A percentile compares a stretch with the other conserved stretches of the same genome.
Evolutionary conservation across 2,329 filamentous ascomycete species (phyloP).

Genomic region (Epichloe uncinata): DNA sequence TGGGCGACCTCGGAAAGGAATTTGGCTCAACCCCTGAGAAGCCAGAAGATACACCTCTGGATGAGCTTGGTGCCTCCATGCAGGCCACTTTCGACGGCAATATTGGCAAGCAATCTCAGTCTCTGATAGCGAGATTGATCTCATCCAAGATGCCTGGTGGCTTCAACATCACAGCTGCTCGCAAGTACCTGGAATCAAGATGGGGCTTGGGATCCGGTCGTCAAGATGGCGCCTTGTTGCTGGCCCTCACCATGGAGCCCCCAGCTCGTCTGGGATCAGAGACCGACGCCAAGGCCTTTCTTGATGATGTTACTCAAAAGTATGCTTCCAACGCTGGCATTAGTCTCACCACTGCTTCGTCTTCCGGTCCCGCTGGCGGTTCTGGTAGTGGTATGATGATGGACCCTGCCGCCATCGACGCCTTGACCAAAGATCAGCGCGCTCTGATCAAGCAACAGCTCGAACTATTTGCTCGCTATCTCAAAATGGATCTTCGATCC

Average conservation of each 20-base stretch:
- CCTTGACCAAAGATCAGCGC: conserved; percentile 90
- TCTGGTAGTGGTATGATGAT: conserved; percentile 91
- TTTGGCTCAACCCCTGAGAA: conserved; percentile 97
- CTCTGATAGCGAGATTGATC: conserved; percentile 83
- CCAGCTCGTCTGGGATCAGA: conserved; percentile 79
- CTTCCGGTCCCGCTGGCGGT: conserved; percentile 58
- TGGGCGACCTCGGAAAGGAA: conserved; percentile 94
- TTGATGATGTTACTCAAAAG: conserved; percentile 80
- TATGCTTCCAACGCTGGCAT: conserved; percentile 78
- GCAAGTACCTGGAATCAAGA: conserved; percentile 88
- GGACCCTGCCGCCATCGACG: conserved; percentile 94
- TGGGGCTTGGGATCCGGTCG: conserved; percentile 81
- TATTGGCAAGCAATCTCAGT: conserved; percentile 90
- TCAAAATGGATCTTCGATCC: conserved; percentile 94
- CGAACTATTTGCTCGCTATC: conserved; percentile 84
- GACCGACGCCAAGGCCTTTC: conserved; percentile 78
- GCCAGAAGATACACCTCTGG: conserved; percentile 91
- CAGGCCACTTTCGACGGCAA: conserved; percentile 98
- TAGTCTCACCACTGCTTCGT: conserved; percentile 63
- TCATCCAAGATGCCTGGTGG: conserved; percentile 99
- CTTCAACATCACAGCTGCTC: conserved; percentile 93
- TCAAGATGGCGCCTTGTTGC: conserved; percentile 79
- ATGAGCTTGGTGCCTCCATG: conserved; percentile 90
- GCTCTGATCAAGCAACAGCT: conserved; percentile 97
- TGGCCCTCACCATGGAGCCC: conserved; percentile 90